Base-by-base conservation (phyloP, 345 rosid species). In the Salix dunnii region DNA sequence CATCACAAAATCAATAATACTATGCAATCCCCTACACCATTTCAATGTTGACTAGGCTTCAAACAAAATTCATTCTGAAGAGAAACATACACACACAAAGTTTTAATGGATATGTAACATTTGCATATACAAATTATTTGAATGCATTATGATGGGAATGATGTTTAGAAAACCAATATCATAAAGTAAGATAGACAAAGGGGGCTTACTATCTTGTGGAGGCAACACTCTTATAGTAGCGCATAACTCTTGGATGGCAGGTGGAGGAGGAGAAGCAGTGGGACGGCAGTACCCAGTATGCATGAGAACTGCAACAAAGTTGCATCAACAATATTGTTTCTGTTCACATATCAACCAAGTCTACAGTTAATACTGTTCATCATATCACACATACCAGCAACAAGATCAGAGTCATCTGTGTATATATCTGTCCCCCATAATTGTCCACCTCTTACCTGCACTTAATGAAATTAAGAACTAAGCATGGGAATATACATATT, bases 261-360 rank as follows among this genome's bases (percentile, higher is more conserved):
- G 84, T 73, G 99, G 98, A 77, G 98, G 98, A 69, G 98, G 97
- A 75, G 97, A 92, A 61, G 97, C 95, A 23, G 99, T 90, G 74
- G 97, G 98, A 70, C 97, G 97, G 84, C 95, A 96, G 81, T 93
- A 96, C 81, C 99, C 99, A 43, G 99, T 94, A 84, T 96, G 98
- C 98, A 94, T 93, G 82, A 96, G 98, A 89, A 96, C 99, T 96
- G 88, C 76, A 76, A 82, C 43, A 75, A 81, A 33, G 75, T 71
- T 49, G 62, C 69, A 79, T 74, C 73, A 80, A 68, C 78, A 83
- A 66, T 68, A 2, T 35, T 74, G 68, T 18, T 72, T 72, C 16
- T 9, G 38, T 13, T 65, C 18, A 67, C 43, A 78, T 42, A 75
- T 75, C 31, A 51, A 43, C 55, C 36, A 67, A 62, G 71, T 74